Evolutionary conservation across 1,139 yeast genomes (phyloP), one percentile per base, ranked within the genome.

Genomic region (Kodamaea fungicola): DNA sequence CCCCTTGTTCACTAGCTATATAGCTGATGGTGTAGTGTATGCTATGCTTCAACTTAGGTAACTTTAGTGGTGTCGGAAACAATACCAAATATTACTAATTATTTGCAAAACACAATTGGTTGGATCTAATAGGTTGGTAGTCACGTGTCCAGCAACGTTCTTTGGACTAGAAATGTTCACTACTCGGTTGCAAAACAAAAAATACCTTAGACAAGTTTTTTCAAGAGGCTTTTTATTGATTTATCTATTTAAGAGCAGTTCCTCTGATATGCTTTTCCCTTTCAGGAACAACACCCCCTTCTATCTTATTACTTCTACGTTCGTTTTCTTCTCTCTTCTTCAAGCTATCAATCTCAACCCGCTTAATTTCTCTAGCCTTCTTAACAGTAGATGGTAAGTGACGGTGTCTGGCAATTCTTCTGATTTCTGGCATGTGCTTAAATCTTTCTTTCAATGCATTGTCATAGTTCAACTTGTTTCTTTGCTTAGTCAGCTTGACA

Each of bases 401-500:
- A 61, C 98, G 80, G 64, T 92, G 97, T 61, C 92, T 79, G 21
- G 89, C 67, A 46, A 92, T 94, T 54, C 97, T 78, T 55, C 78
- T 79, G 55, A 92, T 84, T 61, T 92, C 98, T 1, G 98, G 98
- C 97, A 92, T 89, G 65, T 84, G 84, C 67, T 87, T 86, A 71
- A 79, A 92, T 56, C 96, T 77, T 53, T 92, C 96, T 63, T 89
- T 90, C 60, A 92, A 77, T 31, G 95, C 94, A 38, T 78, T 84
- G 56, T 89, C 95, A 61, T 92, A 92, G 61, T 92, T 96, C 48
- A 89, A 68, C 62, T 88, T 87, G 48, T 83, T 67, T 54, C 94
- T 78, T 62, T 88, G 87, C 53, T 86, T 77, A 12, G 94, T 71
- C 4, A 94, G 80, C 63, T 85, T 86, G 45, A 89, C 82, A 40